Percentiles rank a stretch among this genome's conserved stretches.
These are phyloP conservation scores for Amanita muscaria DNA, from an alignment of 768 basidiomycete species.

Conservation along the genomic window DNA sequence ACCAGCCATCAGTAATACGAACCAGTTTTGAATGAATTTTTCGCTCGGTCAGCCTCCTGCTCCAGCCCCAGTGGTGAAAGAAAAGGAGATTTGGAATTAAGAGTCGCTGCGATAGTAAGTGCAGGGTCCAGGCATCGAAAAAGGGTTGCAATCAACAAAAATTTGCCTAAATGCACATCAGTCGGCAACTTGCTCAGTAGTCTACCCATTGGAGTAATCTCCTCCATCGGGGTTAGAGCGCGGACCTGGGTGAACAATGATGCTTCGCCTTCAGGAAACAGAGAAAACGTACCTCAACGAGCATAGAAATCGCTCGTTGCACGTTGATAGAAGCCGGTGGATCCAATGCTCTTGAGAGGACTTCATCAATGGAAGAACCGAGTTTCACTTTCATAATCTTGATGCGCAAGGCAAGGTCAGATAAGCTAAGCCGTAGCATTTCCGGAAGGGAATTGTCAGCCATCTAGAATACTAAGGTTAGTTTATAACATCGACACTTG, in stretches of 20 bases:
- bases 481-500: neutral
- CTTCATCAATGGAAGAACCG: constrained; percentile 82
- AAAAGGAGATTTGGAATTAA: constrained; percentile 93
- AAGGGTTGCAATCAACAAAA: constrained; percentile 74
- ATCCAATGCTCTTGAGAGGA: constrained; percentile 79
- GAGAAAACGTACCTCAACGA: constrained; percentile 64
- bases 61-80: constrained; percentile 83
- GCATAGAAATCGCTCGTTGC: constrained; percentile 77
- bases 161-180: constrained; percentile 94
- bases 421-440: constrained; percentile 88
- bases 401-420: constrained; percentile 84
- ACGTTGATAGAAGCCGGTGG: constrained; percentile 83
- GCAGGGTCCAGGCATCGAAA: constrained; percentile 92
- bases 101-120: constrained; percentile 88
- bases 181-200: constrained; percentile 87
- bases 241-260: constrained; percentile 46
- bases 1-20: constrained; percentile 15
- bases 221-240: constrained; percentile 77
- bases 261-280: constrained; percentile 3
- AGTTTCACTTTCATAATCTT: constrained; percentile 90
- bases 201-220: constrained; percentile 91
- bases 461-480: constrained; percentile 40
- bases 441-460: constrained; percentile 88
- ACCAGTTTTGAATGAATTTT: constrained; percentile 72
- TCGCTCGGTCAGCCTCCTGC: constrained; percentile 78